phyloP scores from a whole-genome alignment of 768 basidiomycete genomes.

The Suillus plorans region DNA sequence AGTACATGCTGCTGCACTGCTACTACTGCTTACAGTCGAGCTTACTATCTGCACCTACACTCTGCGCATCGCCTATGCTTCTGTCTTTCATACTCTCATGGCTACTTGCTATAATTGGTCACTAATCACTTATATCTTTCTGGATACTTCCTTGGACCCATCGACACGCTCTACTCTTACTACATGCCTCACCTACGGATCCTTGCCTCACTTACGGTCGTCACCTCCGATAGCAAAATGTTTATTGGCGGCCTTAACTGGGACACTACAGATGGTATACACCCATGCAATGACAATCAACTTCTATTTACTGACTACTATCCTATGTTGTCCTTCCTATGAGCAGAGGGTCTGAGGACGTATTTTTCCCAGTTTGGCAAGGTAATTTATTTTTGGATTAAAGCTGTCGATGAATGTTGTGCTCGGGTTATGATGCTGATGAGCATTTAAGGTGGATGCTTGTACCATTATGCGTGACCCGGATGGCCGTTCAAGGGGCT shows the following conservation, averaged over 20 bases:
- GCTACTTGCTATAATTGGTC: slow-evolving; percentile 34
- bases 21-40: slow-evolving; percentile 24
- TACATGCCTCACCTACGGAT: slow-evolving; percentile 21
- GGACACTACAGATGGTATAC: slow-evolving; percentile 88
- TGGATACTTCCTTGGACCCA: slow-evolving; percentile 38
- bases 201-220: slow-evolving; percentile 28
- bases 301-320: slow-evolving; percentile 26
- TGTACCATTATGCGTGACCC: slow-evolving; percentile 87
- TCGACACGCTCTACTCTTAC: slow-evolving; percentile 23
- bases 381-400: slow-evolving; percentile 35
- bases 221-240: slow-evolving; percentile 66
- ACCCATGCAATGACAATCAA: slow-evolving; percentile 25
- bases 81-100: slow-evolving; percentile 31
- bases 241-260: slow-evolving; percentile 90
- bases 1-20: slow-evolving; percentile 17
- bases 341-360: slow-evolving; percentile 57
- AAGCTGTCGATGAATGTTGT: background rate
- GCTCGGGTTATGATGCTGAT: slow-evolving; percentile 13
- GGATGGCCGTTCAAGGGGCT: slow-evolving; percentile 72
- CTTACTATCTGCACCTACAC: slow-evolving; percentile 26
- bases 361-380: slow-evolving; percentile 83
- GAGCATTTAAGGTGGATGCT: slow-evolving; percentile 58
- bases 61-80: slow-evolving; percentile 23
- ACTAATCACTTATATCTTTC: slow-evolving; percentile 34
- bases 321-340: slow-evolving; percentile 19